These are phyloP conservation scores for Coffea humblotiana DNA, from an alignment of 305 asterid species.

Conservation along the genomic window DNA sequence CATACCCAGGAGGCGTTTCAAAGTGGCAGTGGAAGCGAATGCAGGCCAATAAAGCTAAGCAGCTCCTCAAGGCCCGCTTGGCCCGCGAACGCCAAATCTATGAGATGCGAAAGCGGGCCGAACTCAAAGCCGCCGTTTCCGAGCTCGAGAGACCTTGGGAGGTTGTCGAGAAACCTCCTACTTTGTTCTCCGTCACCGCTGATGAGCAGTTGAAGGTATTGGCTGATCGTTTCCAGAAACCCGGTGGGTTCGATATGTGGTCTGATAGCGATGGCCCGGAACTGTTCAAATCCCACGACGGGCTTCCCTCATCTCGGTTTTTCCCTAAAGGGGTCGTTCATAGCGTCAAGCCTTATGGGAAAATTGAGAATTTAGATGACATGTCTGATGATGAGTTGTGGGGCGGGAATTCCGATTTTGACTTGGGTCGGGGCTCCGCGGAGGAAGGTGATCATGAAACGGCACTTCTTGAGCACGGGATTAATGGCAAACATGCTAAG, in stretches of 20 bases:
- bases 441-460: slow-evolving; percentile 23
- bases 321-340: slow-evolving; percentile 94
- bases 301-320: slow-evolving; percentile 66
- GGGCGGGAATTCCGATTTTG: neutral
- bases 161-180: slow-evolving; percentile 74
- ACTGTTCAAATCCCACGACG: slow-evolving; percentile 56
- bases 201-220: slow-evolving; percentile 94
- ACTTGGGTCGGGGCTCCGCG: slow-evolving; percentile 19
- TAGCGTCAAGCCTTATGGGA: slow-evolving; percentile 68
- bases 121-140: slow-evolving; percentile 84
- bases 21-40: slow-evolving; percentile 98
- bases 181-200: slow-evolving; percentile 80
- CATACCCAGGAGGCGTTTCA: slow-evolving; percentile 92
- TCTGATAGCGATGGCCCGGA: slow-evolving; percentile 88
- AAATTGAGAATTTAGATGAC: slow-evolving; percentile 25
- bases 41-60: slow-evolving; percentile 86
- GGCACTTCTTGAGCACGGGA: slow-evolving; percentile 23
- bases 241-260: slow-evolving; percentile 95
- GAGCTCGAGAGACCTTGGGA: slow-evolving; percentile 97
- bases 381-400: slow-evolving; percentile 28
- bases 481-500: slow-evolving; percentile 16
- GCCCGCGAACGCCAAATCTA: slow-evolving; percentile 89
- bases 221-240: slow-evolving; percentile 95
- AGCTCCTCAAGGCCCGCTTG: slow-evolving; percentile 81
- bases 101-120: slow-evolving; percentile 94